Conservation (phyloP, 768 basidiomycete species). For the Suillus americanus region DNA sequence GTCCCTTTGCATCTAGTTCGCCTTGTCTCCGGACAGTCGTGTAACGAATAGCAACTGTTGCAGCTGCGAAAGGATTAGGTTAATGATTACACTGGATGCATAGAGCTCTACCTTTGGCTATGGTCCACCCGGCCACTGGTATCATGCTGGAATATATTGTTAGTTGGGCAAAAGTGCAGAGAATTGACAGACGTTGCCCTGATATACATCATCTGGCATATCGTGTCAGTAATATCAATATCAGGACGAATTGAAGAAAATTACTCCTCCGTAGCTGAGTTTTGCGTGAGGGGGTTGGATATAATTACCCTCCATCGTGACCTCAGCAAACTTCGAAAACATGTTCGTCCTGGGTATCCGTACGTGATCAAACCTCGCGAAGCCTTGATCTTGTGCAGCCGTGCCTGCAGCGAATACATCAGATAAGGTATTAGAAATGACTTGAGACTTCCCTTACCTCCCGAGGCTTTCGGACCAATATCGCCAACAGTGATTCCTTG, state of each 20-base stretch:
- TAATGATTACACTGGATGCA: neutral
- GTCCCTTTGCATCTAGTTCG: constrained; percentile 43
- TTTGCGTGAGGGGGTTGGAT: constrained; percentile 69
- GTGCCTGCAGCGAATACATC: constrained; percentile 41
- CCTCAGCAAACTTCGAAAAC: constrained; percentile 72
- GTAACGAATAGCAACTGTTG: constrained; percentile 69
- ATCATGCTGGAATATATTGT: constrained; percentile 52
- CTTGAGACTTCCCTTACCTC: constrained; percentile 27
- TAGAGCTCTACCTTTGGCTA: constrained; percentile 54
- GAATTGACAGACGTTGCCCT: constrained; percentile 49
- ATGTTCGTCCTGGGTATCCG: constrained; percentile 69
- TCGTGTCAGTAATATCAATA: neutral
- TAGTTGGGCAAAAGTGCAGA: neutral
- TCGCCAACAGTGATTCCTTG: constrained; percentile 69
- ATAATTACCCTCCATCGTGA: constrained; percentile 66
- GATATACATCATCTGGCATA: constrained; percentile 67
- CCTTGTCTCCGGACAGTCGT: constrained; percentile 73
- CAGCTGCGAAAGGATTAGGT: constrained; percentile 33
- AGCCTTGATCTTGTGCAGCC: constrained; percentile 63
- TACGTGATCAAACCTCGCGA: constrained; percentile 62
- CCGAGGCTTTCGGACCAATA: constrained; percentile 45
- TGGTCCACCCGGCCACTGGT: constrained; percentile 55
- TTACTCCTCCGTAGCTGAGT: constrained; percentile 72
- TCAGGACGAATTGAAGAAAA: constrained; percentile 21
- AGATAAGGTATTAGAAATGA: neutral